A percentile compares a stretch with the other conserved stretches of the same genome.
Conservation (phyloP, 352 stramenopile genomes). For the Pythium biforme region DNA sequence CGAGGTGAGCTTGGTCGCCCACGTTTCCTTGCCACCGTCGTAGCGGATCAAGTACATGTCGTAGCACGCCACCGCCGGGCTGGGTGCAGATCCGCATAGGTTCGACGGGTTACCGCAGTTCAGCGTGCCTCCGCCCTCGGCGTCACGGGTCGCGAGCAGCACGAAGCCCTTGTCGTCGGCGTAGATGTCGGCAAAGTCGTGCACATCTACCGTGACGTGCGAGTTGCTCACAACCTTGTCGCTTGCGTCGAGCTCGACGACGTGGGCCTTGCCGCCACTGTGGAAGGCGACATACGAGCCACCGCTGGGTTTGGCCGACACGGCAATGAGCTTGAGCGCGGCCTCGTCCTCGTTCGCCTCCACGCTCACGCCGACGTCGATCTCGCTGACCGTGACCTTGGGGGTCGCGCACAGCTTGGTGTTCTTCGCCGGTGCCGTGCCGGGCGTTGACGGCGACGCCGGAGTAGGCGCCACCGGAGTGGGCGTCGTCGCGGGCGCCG, state of each 20-base stretch:
- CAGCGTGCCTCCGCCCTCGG: conserved; percentile 48
- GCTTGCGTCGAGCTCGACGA: conserved; percentile 44
- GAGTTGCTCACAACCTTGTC: conserved; percentile 44
- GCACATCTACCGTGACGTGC: conserved; percentile 34
- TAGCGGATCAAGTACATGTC: conserved; percentile 64
- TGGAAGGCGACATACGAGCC: conserved; percentile 53
- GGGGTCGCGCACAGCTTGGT: conserved; percentile 44
- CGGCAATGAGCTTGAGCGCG: conserved; percentile 45
- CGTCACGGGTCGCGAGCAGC: conserved; percentile 46
- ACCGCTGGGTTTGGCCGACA: conserved; percentile 40
- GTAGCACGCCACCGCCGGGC: conserved; percentile 43
- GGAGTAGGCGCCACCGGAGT: conserved; percentile 6
- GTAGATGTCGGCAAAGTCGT: conserved; percentile 60
- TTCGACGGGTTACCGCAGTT: conserved; percentile 61
- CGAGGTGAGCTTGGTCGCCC: conserved; percentile 55
- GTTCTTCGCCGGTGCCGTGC: conserved; percentile 15
- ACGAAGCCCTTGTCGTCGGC: conserved; percentile 57
- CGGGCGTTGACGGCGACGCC: background rate
- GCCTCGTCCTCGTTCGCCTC: conserved; percentile 53
- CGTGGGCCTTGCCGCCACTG: conserved; percentile 44
- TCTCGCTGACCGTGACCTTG: conserved; percentile 38
- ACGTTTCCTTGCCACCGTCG: conserved; percentile 46
- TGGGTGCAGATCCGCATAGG: conserved; percentile 42
- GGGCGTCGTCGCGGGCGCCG: background rate
- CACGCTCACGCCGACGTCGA: conserved; percentile 36